phyloP scores from a whole-genome alignment of 179 eudicot genomes.

The Silene coronaria region DNA sequence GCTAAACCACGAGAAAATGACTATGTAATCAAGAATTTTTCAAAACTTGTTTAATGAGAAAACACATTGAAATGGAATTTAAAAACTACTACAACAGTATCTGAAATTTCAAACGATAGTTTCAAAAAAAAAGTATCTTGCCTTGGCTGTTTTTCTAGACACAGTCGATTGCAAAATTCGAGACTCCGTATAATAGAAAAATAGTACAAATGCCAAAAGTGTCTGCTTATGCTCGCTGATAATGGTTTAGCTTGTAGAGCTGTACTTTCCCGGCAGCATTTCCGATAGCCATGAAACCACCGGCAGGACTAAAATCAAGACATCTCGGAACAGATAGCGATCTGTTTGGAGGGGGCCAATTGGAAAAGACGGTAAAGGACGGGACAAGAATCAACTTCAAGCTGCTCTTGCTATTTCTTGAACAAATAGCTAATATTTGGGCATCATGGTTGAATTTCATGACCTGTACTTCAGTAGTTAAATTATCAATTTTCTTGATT shows the following conservation, averaged over 20 bases:
- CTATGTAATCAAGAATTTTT: neutral
- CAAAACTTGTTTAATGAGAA: neutral
- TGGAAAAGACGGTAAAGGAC: conserved; percentile 65
- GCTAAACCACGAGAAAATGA: neutral
- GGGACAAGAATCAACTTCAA: conserved; percentile 47
- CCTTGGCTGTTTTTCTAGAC: neutral
- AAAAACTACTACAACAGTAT: neutral
- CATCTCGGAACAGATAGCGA: conserved; percentile 44
- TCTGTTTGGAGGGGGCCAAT: conserved; percentile 67
- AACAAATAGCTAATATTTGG: conserved; percentile 70
- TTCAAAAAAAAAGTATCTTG: neutral
- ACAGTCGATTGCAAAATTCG: neutral
- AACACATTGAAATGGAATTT: neutral
- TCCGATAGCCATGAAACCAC: conserved; percentile 90
- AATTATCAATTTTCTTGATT: conserved; percentile 52
- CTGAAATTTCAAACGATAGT: neutral
- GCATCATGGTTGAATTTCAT: conserved; percentile 73
- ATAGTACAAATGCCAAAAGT: neutral
- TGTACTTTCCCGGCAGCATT: conserved; percentile 76
- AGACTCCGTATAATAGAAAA: neutral
- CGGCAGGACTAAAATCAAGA: conserved; percentile 80
- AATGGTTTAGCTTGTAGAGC: conserved; percentile 77
- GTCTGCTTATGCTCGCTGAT: conserved; percentile 24
- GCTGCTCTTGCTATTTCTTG: conserved; percentile 60
- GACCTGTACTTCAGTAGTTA: conserved; percentile 52